A percentile compares a stretch with the other conserved stretches of the same genome.
Evolutionary conservation across 1,139 yeast species (phyloP).

Genomic region (Zygotorulaspora mrakii): DNA sequence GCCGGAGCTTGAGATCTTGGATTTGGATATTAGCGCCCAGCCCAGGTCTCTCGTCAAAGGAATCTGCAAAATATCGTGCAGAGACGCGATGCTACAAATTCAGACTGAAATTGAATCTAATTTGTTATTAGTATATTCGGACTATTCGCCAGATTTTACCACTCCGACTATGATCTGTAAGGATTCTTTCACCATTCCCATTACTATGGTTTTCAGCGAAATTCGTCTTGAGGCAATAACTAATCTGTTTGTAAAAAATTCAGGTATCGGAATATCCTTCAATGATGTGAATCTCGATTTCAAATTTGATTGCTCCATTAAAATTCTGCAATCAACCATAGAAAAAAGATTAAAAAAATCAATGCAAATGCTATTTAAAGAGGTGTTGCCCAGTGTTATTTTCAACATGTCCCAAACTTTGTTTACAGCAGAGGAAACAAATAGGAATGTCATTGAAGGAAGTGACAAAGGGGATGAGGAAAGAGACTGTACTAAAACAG

Average conservation of each 20-base stretch:
- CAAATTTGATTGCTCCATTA: conserved; percentile 37
- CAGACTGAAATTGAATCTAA: conserved; percentile 37
- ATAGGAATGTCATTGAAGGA: conserved; percentile 4
- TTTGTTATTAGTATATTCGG: conserved; percentile 29
- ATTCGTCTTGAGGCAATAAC: conserved; percentile 36
- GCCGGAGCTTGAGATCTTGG: conserved; percentile 35
- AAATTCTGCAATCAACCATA: conserved; percentile 35
- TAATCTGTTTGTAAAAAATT: conserved; percentile 34
- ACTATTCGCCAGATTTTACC: conserved; percentile 31
- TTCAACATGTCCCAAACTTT: conserved; percentile 36
- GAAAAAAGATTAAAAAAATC: conserved; percentile 35
- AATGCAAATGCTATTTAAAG: conserved; percentile 35
- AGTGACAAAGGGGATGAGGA: conserved; percentile 4
- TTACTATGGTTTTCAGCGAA: conserved; percentile 35
- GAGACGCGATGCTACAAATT: conserved; percentile 33
- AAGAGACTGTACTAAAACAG: conserved; percentile 4
- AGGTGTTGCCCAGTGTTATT: conserved; percentile 34
- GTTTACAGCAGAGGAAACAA: conserved; percentile 22
- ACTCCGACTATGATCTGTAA: conserved; percentile 35
- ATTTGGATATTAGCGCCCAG: conserved; percentile 32
- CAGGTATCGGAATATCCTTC: conserved; percentile 37
- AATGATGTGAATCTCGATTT: conserved; percentile 38
- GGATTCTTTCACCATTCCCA: conserved; percentile 37
- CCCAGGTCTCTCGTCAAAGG: conserved; percentile 35
- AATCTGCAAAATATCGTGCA: conserved; percentile 33